Base-by-base conservation (phyloP, 768 basidiomycete genomes). In the Wakefieldia striispora region DNA sequence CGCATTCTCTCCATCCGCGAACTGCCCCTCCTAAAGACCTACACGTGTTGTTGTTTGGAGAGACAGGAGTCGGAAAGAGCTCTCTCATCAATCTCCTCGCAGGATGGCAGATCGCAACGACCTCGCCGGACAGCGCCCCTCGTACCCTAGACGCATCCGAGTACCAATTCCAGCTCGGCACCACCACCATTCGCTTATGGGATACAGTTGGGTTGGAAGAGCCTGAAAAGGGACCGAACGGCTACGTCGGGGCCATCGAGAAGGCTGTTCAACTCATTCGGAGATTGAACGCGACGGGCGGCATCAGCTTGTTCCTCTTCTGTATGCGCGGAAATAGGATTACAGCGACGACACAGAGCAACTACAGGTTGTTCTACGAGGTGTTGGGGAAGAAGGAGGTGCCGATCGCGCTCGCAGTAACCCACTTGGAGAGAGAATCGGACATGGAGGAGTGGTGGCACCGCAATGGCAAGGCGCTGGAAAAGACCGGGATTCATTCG, bases 41-140 rank as follows among this genome's bases (percentile, higher is more conserved):
- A 23, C 62, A 75, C 41, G 55, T 75, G 29, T 49, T 76, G 16
- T 36, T 76, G 16, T 76, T 76, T 37, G 75, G 75, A 1, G 73
- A 74, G 53, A 66, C 59, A 0, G 59, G 59, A 3, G 59, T 60
- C 13, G 59, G 59, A 11, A 60, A 60, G 21, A 60, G 59, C 34
- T 66, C 64, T 1, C 51, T 65, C 40, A 59, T 65, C 45, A 66
- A 66, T 26, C 51, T 66, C 7, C 60, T 67, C 17, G 61, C 66
- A 0, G 66, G 66, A 6, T 45, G 47, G 48, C 51, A 58, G 1
- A 50, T 66, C 19, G 66, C 65, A 7, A n/a, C 37, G 3, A 40
- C 59, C 27, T 67, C 64, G 10, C 47, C 55, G 6, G 50, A 61
- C 16, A 65, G 64, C 6, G 27, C 51, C 0, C 71, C 69, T 0